Conservation (phyloP, 768 basidiomycete species). For the Pluteus cervinus region DNA sequence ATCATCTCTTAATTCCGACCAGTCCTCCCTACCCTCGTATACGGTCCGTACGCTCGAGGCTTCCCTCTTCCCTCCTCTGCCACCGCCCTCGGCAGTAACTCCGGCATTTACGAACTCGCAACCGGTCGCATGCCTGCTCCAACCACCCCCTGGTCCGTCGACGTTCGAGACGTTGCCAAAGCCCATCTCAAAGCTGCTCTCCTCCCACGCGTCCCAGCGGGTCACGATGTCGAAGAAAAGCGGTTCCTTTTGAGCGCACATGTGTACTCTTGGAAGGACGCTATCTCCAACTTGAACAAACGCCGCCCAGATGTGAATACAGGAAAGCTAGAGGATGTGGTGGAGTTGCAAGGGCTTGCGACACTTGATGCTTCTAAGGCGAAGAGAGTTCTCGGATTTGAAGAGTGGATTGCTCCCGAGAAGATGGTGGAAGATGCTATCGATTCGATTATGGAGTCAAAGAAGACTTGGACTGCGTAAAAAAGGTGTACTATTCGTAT, state of each 20-base stretch:
- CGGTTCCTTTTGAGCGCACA: constrained; percentile 24
- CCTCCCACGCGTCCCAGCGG: constrained; percentile 16
- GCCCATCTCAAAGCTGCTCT: constrained; percentile 26
- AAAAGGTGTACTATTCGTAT: too few relatives aligned
- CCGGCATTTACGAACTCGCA: constrained; percentile 20
- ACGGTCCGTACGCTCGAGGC: constrained; percentile 27
- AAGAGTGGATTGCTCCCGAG: too few relatives aligned
- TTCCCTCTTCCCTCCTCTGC: constrained; percentile 21
- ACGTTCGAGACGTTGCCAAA: constrained; percentile 30
- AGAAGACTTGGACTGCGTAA: too few relatives aligned
- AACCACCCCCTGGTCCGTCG: constrained; percentile 24
- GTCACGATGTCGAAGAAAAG: constrained; percentile 18
- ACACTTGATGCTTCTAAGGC: constrained; percentile 10
- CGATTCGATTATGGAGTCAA: too few relatives aligned
- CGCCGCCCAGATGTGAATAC: constrained; percentile 15
- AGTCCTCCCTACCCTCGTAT: constrained; percentile 33
- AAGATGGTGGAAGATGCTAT: too few relatives aligned
- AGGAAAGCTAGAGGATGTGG: constrained; percentile 9
- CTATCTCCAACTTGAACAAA: constrained; percentile 18
- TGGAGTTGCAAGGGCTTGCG: constrained; percentile 6
- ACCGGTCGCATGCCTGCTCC: constrained; percentile 16
- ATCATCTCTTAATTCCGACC: not conserved
- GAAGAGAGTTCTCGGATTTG: too few relatives aligned
- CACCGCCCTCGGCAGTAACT: constrained; percentile 22
- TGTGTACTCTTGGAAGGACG: constrained; percentile 24